phyloP scores from a whole-genome alignment of 2,329 filamentous ascomycete species.

The Fonsecaea nubica region DNA sequence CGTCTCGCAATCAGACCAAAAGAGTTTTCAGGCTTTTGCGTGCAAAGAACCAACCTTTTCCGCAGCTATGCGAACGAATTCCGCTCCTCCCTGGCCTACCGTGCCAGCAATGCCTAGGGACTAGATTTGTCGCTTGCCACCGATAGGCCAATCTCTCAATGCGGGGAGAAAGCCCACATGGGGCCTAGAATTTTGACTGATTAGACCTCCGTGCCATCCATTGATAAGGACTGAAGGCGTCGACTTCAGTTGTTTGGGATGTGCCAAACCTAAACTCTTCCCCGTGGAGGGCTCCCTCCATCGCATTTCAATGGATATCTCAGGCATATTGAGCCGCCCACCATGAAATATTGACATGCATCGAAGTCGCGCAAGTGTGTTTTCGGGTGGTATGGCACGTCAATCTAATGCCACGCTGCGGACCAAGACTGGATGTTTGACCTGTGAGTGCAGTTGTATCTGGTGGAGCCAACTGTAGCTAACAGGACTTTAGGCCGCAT shows the following conservation, averaged over 20 bases:
- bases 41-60: background rate
- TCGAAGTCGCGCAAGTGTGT: background rate
- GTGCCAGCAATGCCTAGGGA: background rate
- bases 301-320: background rate
- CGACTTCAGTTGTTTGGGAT: background rate
- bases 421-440: slow-evolving; percentile 33
- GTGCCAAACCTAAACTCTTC: background rate
- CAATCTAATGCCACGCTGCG: slow-evolving; percentile 26
- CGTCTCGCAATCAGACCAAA: background rate
- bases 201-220: background rate
- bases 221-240: background rate
- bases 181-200: background rate
- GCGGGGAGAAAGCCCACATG: slow-evolving; percentile 1
- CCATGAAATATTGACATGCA: slow-evolving; percentile 3
- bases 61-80: background rate
- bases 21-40: background rate
- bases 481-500: slow-evolving; percentile 18
- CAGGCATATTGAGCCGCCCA: background rate
- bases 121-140: background rate
- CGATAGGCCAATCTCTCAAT: background rate
- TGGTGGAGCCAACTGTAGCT: background rate
- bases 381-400: slow-evolving; percentile 5
- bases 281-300: background rate
- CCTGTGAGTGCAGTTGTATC: slow-evolving; percentile 21
- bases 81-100: background rate